phyloP scores from a whole-genome alignment of 768 basidiomycete species.

The Ephemerocybe angulata region DNA sequence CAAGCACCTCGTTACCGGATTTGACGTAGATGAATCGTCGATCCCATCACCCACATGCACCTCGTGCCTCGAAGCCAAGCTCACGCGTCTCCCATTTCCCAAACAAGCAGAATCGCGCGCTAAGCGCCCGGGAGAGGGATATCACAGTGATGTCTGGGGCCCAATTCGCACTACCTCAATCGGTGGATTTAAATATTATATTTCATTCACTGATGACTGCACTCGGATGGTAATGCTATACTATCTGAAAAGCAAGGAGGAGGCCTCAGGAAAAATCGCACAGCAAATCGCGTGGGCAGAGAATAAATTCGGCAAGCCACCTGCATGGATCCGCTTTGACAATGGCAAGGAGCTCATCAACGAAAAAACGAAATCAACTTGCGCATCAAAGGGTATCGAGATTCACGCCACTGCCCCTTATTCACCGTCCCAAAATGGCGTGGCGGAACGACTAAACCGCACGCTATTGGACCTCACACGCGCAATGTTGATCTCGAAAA shows the following conservation, averaged over 20 bases:
- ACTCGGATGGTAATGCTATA: slow-evolving; percentile 21
- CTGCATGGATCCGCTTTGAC: slow-evolving; percentile 16
- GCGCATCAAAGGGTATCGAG: slow-evolving; percentile 18
- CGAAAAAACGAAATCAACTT: slow-evolving; percentile 13
- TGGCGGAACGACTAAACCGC: slow-evolving; percentile 32
- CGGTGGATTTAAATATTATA: slow-evolving; percentile 23
- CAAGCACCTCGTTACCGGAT: neutral
- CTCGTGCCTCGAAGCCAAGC: slow-evolving; percentile 28
- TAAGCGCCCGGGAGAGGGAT: slow-evolving; percentile 24
- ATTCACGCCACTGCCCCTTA: slow-evolving; percentile 26
- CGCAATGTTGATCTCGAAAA: slow-evolving; percentile 27
- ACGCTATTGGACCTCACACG: slow-evolving; percentile 28
- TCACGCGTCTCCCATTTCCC: slow-evolving; percentile 21
- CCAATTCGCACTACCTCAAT: slow-evolving; percentile 23
- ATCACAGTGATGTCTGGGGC: slow-evolving; percentile 38
- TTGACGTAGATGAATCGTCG: slow-evolving; percentile 4
- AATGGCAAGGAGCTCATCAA: slow-evolving; percentile 24
- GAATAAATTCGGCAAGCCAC: slow-evolving; percentile 12
- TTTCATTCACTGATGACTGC: slow-evolving; percentile 33
- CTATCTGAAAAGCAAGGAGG: slow-evolving; percentile 27
- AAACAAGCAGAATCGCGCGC: slow-evolving; percentile 20
- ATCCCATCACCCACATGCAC: slow-evolving; percentile 19
- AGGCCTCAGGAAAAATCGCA: slow-evolving; percentile 16
- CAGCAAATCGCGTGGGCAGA: slow-evolving; percentile 22
- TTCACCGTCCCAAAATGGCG: slow-evolving; percentile 27